phyloP scores from a whole-genome alignment of 2,329 filamentous ascomycete genomes.

The Scedosporium minutisporum region DNA sequence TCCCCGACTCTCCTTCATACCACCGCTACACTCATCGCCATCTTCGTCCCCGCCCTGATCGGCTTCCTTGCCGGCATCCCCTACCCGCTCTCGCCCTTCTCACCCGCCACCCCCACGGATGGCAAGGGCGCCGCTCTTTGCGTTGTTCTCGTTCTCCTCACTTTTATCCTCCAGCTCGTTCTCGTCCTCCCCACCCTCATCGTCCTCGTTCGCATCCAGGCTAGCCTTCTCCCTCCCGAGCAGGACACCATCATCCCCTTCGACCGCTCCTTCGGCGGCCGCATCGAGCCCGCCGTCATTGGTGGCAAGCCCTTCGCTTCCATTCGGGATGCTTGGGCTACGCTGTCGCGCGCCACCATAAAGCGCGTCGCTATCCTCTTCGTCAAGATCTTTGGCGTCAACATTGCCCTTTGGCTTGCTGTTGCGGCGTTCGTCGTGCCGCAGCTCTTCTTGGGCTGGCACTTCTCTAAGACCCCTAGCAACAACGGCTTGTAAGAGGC shows the following conservation, averaged over 20 bases:
- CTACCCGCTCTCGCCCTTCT: conserved; percentile 20
- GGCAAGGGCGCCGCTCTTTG: conserved; percentile 30
- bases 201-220: conserved; percentile 71
- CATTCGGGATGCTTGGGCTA: conserved; percentile 68
- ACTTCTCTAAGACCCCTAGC: background rate
- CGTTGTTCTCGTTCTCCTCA: conserved; percentile 19
- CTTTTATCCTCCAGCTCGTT: conserved; percentile 24
- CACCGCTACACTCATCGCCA: conserved; percentile 41
- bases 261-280: conserved; percentile 75
- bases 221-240: conserved; percentile 72
- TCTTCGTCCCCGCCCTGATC: conserved; percentile 33
- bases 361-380: conserved; percentile 52
- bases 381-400: conserved; percentile 24
- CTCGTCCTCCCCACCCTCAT: conserved; percentile 34
- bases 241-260: conserved; percentile 82
- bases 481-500: background rate
- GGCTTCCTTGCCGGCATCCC: conserved; percentile 21
- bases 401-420: conserved; percentile 1
- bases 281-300: conserved; percentile 47
- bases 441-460: background rate
- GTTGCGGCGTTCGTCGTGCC: background rate
- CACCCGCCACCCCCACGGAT: conserved; percentile 20
- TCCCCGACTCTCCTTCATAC: conserved; percentile 56
- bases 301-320: conserved; percentile 58
- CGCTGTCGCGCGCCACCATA: conserved; percentile 64